Percentiles rank a stretch among this genome's conserved stretches.
Evolutionary conservation across 1,284 basidiomycete genomes (phyloP).

Genomic region (Anthracocystis setariae): DNA sequence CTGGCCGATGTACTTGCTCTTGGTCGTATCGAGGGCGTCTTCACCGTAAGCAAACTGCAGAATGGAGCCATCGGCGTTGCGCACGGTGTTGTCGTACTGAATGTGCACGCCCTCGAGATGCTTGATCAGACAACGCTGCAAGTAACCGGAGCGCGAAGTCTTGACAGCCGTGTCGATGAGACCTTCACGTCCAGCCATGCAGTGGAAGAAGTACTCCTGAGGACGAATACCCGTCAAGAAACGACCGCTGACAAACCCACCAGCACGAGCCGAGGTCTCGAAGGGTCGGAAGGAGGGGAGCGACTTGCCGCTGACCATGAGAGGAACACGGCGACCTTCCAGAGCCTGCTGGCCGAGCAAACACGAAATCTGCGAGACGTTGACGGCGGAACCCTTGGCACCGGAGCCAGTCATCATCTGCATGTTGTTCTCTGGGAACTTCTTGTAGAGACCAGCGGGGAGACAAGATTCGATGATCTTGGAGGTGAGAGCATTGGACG

Average conservation of each 20-base stretch:
- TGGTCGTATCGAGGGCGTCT: constrained; percentile 94
- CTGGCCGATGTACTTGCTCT: constrained; percentile 74
- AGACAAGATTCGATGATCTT: constrained; percentile 78
- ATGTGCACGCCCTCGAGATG: constrained; percentile 95
- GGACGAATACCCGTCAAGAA: constrained; percentile 98
- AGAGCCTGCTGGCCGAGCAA: constrained; percentile 96
- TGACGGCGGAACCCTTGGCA: constrained; percentile 97
- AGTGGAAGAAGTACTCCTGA: constrained; percentile 99
- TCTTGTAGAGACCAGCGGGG: constrained; percentile 78
- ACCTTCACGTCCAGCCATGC: constrained; percentile 99
- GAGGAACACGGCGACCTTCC: constrained; percentile 96
- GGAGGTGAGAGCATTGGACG: constrained; percentile 79
- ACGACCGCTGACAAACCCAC: constrained; percentile 99
- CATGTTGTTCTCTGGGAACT: constrained; percentile 98
- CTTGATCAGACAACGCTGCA: constrained; percentile 98
- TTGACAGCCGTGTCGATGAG: constrained; percentile 99
- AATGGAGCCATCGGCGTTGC: constrained; percentile 90
- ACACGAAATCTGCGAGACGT: constrained; percentile 97
- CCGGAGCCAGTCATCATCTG: constrained; percentile 98
- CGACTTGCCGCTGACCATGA: constrained; percentile 99
- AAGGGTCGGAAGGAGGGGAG: constrained; percentile 96
- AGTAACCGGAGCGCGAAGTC: constrained; percentile 96
- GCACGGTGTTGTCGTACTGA: constrained; percentile 97
- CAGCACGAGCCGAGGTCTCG: constrained; percentile 95
- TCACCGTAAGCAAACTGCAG: constrained; percentile 98